Evolutionary conservation across 805 yeast genomes (phyloP).

Genomic region (Cyberlindnera maritima): DNA sequence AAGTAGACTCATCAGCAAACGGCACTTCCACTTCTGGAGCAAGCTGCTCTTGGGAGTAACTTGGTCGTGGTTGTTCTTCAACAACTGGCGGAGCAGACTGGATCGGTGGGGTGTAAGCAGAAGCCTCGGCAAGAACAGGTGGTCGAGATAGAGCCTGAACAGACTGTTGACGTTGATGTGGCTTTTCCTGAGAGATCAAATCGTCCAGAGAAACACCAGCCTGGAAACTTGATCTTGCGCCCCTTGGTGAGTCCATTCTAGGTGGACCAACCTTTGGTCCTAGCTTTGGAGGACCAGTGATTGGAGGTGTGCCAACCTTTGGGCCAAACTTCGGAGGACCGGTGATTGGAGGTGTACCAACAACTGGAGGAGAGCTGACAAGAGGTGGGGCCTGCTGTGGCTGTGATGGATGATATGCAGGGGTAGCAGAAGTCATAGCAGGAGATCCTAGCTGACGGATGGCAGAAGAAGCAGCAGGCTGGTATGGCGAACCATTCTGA

Average conservation of each 20-base stretch:
- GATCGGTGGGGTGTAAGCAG: background rate
- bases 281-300: background rate
- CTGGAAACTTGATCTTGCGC: background rate
- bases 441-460: background rate
- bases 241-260: constrained; percentile 5
- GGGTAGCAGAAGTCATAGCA: background rate
- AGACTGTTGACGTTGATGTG: background rate
- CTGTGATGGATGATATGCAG: background rate
- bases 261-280: background rate
- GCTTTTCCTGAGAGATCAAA: background rate
- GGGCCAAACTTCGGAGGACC: background rate
- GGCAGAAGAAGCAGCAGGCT: background rate
- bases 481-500: background rate
- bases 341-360: background rate
- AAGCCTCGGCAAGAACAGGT: background rate
- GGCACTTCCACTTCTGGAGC: background rate
- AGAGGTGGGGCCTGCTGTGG: background rate
- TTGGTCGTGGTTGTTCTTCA: background rate
- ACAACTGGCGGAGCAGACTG: background rate
- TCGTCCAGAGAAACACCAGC: constrained; percentile 1
- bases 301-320: background rate
- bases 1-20: background rate
- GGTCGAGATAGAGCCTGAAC: background rate
- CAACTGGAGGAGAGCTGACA: background rate
- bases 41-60: background rate